Percentiles rank a stretch among this genome's conserved stretches.
These are phyloP conservation scores for Sporobolomyces pararoseus DNA, from an alignment of 768 basidiomycete genomes.

Conservation along the genomic window DNA sequence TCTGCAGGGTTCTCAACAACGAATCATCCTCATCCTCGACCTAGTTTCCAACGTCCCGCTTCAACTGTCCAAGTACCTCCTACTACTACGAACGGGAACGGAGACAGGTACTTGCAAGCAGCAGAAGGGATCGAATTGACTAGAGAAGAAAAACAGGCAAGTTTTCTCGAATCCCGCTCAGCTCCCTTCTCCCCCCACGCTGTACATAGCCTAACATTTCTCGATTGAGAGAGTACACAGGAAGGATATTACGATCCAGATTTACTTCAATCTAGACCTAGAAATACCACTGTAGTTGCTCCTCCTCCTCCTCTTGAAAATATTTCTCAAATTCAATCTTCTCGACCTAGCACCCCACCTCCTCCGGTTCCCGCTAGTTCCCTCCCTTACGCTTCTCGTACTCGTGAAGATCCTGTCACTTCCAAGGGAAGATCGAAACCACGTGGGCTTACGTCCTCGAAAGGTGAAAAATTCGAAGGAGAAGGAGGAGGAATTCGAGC, in stretches of 20 bases:
- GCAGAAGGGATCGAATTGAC: constrained; percentile 20
- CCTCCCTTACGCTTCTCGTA: constrained; percentile 24
- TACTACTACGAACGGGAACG: too few relatives aligned
- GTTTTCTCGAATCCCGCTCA: not conserved
- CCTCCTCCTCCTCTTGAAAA: not conserved
- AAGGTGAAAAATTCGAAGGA: not conserved
- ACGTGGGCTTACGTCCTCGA: not conserved
- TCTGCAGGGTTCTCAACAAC: constrained; percentile 6
- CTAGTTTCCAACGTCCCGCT: not conserved
- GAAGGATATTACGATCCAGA: constrained; percentile 27
- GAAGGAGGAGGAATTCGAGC: not conserved
- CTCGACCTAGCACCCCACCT: not conserved
- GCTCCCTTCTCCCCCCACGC: not conserved
- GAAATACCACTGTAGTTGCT: constrained; percentile 21
- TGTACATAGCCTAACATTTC: too few relatives aligned
- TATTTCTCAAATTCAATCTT: not conserved
- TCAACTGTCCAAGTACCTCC: not conserved
- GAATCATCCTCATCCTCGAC: not conserved
- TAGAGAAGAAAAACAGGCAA: constrained; percentile 20
- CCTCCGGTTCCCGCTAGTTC: not conserved
- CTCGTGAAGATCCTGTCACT: not conserved
- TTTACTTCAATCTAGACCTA: constrained; percentile 18
- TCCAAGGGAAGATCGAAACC: not conserved
- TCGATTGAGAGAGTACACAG: not conserved
- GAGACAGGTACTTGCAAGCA: not conserved